Base-by-base conservation (phyloP, 805 yeast species). In the Candida insectalens region DNA sequence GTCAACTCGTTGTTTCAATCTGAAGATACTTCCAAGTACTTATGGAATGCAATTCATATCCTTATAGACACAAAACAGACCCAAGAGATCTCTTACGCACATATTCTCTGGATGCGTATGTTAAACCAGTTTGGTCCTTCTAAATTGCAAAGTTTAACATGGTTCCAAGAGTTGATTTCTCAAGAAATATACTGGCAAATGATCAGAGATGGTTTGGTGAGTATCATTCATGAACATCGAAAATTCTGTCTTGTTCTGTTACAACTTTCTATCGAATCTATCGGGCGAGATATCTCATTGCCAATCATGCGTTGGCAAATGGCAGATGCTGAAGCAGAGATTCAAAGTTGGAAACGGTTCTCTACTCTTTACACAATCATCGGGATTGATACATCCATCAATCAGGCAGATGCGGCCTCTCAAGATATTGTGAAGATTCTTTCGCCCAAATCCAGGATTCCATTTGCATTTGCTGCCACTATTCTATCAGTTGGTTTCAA, bases 361-460 rank as follows among this genome's bases (percentile, higher is more conserved):
- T 63, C 74, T 19, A 83, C 95, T 0, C 56, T 87, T 10, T 80
- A 73, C 46, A 95, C 87, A 48, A 81, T 87, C 30, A 58, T 83
- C 19, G 92, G 85, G 1, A 67, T 87, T 26, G 96, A 87, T 51
- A 75, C 95, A 0, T 82, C 95, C 0, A 57, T 83, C 45, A 87
- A 88, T 45, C 96, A 88, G 54, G 75, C 88, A 1, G 77, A 77
- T 44, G 95, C 84, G 9, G 89, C 92, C 0, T 55, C 69, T 1
- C 57, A 58, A 6, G 94, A 83, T 45, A 70, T 87, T 29, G 50
- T 73, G 2, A 58, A 57, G 1, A 51, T 83, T 10, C 62, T 83
- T 17, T 49, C 64, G 0, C 65, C 70, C 3, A 40, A 53, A 2
- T 71, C 83, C 0, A 43, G 57, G 17, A 67, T 85, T 33, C 76